Conservation (phyloP, 306 rosid genomes). For the Erythrophleum fordii region DNA sequence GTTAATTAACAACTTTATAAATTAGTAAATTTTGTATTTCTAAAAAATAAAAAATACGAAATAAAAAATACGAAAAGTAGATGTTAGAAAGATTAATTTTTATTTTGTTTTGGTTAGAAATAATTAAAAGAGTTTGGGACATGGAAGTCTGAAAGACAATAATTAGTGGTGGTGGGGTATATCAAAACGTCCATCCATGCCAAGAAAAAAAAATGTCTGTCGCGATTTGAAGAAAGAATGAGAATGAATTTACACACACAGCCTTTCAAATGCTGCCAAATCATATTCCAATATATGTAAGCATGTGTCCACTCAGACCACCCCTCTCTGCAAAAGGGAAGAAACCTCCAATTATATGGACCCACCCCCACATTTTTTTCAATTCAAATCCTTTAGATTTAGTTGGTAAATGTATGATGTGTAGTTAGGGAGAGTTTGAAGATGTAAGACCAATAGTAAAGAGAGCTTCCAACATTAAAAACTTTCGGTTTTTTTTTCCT, state of each 20-base stretch:
- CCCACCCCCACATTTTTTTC: conserved; percentile 11
- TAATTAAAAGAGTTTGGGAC: neutral
- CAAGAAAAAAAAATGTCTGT: conserved; percentile 28
- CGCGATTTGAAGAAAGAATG: conserved; percentile 30
- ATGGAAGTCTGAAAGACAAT: conserved; percentile 43
- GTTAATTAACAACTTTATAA: too few relatives aligned
- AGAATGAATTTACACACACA: conserved; percentile 22
- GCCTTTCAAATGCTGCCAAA: conserved; percentile 53
- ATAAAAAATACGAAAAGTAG: neutral
- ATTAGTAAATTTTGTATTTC: too few relatives aligned
- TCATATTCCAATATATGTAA: conserved; percentile 49
- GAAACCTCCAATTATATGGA: conserved; percentile 29
- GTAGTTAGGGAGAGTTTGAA: too few relatives aligned
- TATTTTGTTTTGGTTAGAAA: neutral
- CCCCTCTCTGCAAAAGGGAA: conserved; percentile 42
- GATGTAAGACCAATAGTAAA: too few relatives aligned
- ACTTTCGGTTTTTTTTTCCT: too few relatives aligned
- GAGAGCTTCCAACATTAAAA: too few relatives aligned
- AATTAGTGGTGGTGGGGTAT: conserved; percentile 40
- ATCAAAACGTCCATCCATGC: conserved; percentile 35
- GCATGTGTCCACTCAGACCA: conserved; percentile 58
- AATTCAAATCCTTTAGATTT: too few relatives aligned
- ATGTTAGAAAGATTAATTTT: neutral
- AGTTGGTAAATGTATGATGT: neutral
- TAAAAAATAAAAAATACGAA: neutral